Base-by-base conservation (phyloP, 331 rosid genomes). In the Quercus tomentella region DNA sequence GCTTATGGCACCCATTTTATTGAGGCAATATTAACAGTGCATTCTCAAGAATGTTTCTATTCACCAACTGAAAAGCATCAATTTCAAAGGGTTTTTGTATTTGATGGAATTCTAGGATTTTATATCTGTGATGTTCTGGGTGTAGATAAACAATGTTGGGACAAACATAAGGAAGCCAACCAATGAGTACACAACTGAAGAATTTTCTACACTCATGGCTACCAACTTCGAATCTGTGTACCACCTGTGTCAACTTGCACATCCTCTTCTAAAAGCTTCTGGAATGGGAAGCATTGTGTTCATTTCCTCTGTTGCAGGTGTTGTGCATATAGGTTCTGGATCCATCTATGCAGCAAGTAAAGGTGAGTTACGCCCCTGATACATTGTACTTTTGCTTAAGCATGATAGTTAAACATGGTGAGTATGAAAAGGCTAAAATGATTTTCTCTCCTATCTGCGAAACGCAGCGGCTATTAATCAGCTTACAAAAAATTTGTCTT, bases 101-200 rank as follows among this genome's bases (percentile, higher is more conserved):
- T 22, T 16, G 23, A 1, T 4, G 33, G 8, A 54, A 45, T 63
- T 73, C 23, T 82, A 23, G 35, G 35, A 15, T 65, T 79, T 65
- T n/a, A 30, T 57, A 63, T 62, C n/a, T 22, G 9, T 55, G 33
- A 26, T 7, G 10, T 56, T 78, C 56, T 86, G 85, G 77, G 22
- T 75, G 65, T 82, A 93, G 99, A 91, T 91, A 57, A 96, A 90
- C 85, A 96, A 90, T 77, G 98, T 84, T n/a, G 99, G 97, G 82
- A 90, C 94, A 57, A 96, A 90, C 86, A 65, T 86, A 67, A 90
- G 96, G 87, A 96, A 91, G 88, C 91, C 90, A 76, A 90, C 97
- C 4, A 78, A 82, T 72, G 93, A 91, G 82, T 96, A 76, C 80
- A 87, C 94, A 43, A 33, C 82, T 0, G 99, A 91, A 74, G 97